phyloP scores from a whole-genome alignment of 768 basidiomycete species.

The Panellus pusillus region DNA sequence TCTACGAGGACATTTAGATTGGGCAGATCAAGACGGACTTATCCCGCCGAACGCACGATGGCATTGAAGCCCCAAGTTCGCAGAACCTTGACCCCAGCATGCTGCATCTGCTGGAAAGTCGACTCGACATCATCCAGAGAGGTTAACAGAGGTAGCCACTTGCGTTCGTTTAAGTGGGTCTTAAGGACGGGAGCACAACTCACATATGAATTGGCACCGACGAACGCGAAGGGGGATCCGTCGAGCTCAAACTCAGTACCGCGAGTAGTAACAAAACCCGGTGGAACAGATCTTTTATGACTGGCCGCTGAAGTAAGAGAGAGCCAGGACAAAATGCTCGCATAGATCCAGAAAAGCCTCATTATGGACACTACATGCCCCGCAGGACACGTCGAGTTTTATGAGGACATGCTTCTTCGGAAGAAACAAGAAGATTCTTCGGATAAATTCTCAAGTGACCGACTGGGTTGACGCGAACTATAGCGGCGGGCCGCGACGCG shows the following conservation, averaged over 20 bases:
- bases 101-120: constrained; percentile 50
- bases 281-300: constrained; percentile 25
- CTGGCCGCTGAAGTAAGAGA: too few relatives aligned
- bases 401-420: too few relatives aligned
- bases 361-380: neutral
- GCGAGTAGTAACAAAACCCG: constrained; percentile 46
- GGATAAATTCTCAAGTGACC: neutral
- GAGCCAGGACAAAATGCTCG: too few relatives aligned
- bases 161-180: neutral
- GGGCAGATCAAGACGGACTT: neutral
- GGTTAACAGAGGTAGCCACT: constrained; percentile 60
- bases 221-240: constrained; percentile 54
- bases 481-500: too few relatives aligned
- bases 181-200: constrained; percentile 15
- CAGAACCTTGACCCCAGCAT: constrained; percentile 50
- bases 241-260: constrained; percentile 44
- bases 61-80: constrained; percentile 45
- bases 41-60: constrained; percentile 25
- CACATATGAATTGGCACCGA: constrained; percentile 57
- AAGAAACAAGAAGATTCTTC: too few relatives aligned
- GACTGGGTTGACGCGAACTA: neutral
- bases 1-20: constrained; percentile 39
- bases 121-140: constrained; percentile 45
- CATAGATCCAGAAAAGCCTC: neutral
- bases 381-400: neutral